These are phyloP conservation scores for Omphalea diandra DNA, from an alignment of 441 rosid genomes.

Conservation along the genomic window DNA sequence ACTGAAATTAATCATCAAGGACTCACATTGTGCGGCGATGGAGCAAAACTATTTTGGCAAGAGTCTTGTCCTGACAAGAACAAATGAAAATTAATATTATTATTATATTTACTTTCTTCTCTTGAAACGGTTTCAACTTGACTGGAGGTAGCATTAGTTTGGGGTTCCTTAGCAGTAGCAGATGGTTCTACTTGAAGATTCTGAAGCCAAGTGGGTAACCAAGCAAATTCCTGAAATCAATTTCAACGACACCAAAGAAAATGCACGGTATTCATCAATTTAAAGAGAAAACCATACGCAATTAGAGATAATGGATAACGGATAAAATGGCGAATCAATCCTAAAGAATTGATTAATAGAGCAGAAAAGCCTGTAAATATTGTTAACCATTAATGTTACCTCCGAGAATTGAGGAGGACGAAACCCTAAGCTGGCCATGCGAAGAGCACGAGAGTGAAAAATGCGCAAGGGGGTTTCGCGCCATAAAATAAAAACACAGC, in stretches of 20 bases:
- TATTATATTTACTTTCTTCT: constrained; percentile 27
- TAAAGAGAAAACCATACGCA: not conserved
- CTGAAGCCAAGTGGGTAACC: constrained; percentile 61
- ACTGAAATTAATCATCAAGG: not conserved
- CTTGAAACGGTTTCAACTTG: constrained; percentile 16
- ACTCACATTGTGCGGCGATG: constrained; percentile 45
- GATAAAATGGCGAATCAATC: not conserved
- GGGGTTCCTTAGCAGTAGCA: constrained; percentile 14
- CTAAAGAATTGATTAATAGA: too few species aligned
- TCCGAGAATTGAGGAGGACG: constrained; percentile 66
- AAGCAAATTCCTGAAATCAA: constrained; percentile 44
- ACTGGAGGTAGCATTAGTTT: constrained; percentile 14
- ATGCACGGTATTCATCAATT: not conserved
- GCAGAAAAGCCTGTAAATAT: not conserved
- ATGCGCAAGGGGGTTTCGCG: constrained; percentile 9
- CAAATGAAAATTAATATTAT: constrained; percentile 29
- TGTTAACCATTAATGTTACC: constrained; percentile 25
- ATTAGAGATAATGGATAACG: not conserved
- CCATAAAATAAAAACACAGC: not conserved
- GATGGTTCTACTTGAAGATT: constrained; percentile 29
- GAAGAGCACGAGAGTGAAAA: constrained; percentile 7
- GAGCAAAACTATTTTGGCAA: constrained; percentile 27
- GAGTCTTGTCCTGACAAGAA: constrained; percentile 48
- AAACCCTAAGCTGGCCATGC: constrained; percentile 39
- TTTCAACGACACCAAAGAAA: not conserved